Evolutionary conservation across 768 basidiomycete species (phyloP), one percentile per base, ranked within the genome.

Genomic region (Termitomyces sp.): DNA sequence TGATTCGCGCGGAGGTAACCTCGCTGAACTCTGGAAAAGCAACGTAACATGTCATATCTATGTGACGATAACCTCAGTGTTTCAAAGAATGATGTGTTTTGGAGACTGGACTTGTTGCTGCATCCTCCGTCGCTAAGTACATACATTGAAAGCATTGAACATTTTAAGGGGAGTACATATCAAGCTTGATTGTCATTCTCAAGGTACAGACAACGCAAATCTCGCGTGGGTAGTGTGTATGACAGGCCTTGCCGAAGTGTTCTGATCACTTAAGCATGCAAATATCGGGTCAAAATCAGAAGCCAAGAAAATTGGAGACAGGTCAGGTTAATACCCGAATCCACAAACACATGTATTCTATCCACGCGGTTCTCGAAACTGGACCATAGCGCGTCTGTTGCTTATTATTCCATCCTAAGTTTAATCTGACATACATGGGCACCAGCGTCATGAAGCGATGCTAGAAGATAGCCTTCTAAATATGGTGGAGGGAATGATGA

Each of bases 361-460:
- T 8, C 9, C 16, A 47, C 9, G 6, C 9, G 4, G 22, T 44
- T 44, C 22, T n/a, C n/a, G n/a, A n/a, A n/a, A n/a, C n/a, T n/a
- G 48, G n/a, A 3, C 6, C 13, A 50, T 50, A 50, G 6, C 20
- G 13, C 16, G 18, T 35, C 20, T 40, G 18, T 30, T 20, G 20
- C 14, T n/a, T 32, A 50, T 35, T 35, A 28, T 13, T 22, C 33
- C 6, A 18, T 46, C 24, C 16, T 4, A 18, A n/a, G 18, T 14
- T 33, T 13, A 3, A 33, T 20, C 20, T 16, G 14, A 36, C 24
- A 51, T 20, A 49, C 30, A 30, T 22, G 20, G 4, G 20, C 22
- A 6, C 14, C 12, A 9, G 18, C 18, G 7, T 24, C 1, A 14
- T 28, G 51, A 53, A 26, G 14, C 22, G 10, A 53, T 72, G 69